A percentile compares a stretch with the other conserved stretches of the same genome.
Conservation (phyloP, 352 stramenopile genomes). For the Phytophthora hibernalis region DNA sequence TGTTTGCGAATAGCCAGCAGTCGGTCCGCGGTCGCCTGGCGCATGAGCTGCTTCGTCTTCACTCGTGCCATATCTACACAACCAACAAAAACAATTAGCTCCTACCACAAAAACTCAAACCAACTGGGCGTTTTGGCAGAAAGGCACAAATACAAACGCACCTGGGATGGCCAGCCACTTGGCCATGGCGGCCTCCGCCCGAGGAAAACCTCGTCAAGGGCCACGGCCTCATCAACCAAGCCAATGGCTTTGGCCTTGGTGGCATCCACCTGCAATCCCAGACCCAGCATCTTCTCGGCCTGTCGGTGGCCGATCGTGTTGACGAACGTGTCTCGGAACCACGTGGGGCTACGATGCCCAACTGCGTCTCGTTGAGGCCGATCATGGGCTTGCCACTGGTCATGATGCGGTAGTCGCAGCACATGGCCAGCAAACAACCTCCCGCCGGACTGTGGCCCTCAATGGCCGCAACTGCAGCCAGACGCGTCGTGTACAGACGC, state of each 20-base stretch:
- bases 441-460: slow-evolving; percentile 93
- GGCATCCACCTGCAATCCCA: slow-evolving; percentile 83
- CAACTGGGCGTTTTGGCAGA: no score
- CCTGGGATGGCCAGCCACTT: slow-evolving; percentile 87
- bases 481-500: slow-evolving; percentile 91
- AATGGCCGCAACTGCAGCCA: slow-evolving; percentile 91
- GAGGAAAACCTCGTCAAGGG: slow-evolving; percentile 79
- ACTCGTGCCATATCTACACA: slow-evolving; percentile 66
- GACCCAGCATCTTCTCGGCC: slow-evolving; percentile 86
- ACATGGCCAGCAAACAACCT: slow-evolving; percentile 94
- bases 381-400: slow-evolving; percentile 88
- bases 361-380: slow-evolving; percentile 94
- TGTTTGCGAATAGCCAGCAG: slow-evolving; percentile 56
- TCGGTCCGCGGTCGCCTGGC: slow-evolving; percentile 72
- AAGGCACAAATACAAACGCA: no score
- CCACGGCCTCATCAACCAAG: slow-evolving; percentile 79
- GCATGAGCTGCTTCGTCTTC: slow-evolving; percentile 82
- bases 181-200: slow-evolving; percentile 63
- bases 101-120: not conserved
- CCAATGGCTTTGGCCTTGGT: slow-evolving; percentile 78
- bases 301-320: slow-evolving; percentile 88
- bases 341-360: slow-evolving; percentile 92
- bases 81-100: slow-evolving; percentile 2
- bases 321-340: slow-evolving; percentile 84
- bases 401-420: slow-evolving; percentile 96